These are phyloP conservation scores for Dendrobium huoshanense DNA, from an alignment of 106 monocot genomes.

Conservation along the genomic window DNA sequence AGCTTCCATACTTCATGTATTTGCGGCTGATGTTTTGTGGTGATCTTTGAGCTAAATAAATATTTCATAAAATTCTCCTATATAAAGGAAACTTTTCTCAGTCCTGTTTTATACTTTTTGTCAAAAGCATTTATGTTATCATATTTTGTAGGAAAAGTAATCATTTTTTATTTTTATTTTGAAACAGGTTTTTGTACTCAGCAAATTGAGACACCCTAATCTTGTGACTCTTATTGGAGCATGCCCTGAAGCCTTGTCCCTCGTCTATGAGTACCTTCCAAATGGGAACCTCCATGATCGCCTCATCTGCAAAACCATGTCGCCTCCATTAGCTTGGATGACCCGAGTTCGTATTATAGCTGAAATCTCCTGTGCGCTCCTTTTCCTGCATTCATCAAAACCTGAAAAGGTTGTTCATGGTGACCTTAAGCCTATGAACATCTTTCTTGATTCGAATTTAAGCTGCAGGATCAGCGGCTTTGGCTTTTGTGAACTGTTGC, in stretches of 20 bases:
- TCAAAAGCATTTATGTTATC: not conserved
- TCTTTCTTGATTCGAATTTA: conserved; percentile 52
- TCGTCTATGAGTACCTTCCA: conserved; percentile 69
- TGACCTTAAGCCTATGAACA: conserved; percentile 63
- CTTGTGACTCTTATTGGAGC: conserved; percentile 50
- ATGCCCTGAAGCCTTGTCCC: conserved; percentile 60
- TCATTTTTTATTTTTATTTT: not conserved
- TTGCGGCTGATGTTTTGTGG: not conserved
- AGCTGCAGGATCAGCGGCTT: conserved; percentile 57
- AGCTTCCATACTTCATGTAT: not conserved
- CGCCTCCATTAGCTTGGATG: conserved; percentile 41
- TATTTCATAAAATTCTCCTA: too few species aligned
- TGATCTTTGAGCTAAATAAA: too few species aligned
- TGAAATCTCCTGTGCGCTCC: conserved; percentile 53
- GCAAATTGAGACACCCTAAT: conserved; percentile 76
- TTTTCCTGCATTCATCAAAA: conserved; percentile 65
- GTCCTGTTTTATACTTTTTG: not conserved
- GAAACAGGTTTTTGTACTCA: conserved; percentile 48
- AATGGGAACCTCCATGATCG: conserved; percentile 62
- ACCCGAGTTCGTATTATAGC: conserved; percentile 35
- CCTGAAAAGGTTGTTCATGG: conserved; percentile 72
- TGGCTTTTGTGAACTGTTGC: conserved; percentile 37
- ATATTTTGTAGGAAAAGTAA: not conserved
- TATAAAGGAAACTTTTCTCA: too few species aligned
- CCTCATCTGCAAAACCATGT: conserved; percentile 23